Evolutionary conservation across 148 eudicot genomes (phyloP).

Genomic region (Polygonum aviculare): DNA sequence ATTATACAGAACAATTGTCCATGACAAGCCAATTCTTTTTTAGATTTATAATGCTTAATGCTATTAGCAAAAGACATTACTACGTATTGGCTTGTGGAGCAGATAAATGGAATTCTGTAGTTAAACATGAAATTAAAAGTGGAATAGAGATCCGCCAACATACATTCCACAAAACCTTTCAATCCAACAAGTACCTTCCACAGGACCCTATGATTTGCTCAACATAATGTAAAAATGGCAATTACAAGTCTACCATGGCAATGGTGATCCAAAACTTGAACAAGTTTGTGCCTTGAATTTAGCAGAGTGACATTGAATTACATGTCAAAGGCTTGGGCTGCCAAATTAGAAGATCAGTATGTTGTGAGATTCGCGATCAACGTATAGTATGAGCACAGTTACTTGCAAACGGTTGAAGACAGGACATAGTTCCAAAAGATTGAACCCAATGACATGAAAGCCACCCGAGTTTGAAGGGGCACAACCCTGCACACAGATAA

Average conservation of each 20-base stretch:
- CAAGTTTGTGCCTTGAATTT: neutral
- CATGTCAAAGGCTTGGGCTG: neutral
- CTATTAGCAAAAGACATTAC: neutral
- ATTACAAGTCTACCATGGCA: neutral
- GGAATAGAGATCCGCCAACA: too few relatives aligned
- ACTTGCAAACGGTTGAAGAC: slow-evolving; percentile 82
- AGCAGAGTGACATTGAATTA: neutral
- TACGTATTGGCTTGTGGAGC: neutral
- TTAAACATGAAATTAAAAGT: neutral
- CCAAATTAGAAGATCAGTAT: neutral
- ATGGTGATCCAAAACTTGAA: slow-evolving; percentile 1
- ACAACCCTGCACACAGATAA: slow-evolving; percentile 44
- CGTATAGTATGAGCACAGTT: slow-evolving; percentile 8
- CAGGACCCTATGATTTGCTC: neutral
- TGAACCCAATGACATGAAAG: slow-evolving; percentile 89
- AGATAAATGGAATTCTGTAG: neutral
- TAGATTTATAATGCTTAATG: neutral
- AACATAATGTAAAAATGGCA: neutral
- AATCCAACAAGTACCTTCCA: neutral
- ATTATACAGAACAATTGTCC: too few relatives aligned
- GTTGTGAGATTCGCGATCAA: neutral
- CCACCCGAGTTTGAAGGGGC: slow-evolving; percentile 93
- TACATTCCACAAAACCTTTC: too few relatives aligned
- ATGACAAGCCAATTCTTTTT: neutral
- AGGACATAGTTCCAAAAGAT: slow-evolving; percentile 92